These are phyloP conservation scores for Knoxdaviesia capensis DNA, from an alignment of 2,329 filamentous ascomycete species.

Conservation along the genomic window DNA sequence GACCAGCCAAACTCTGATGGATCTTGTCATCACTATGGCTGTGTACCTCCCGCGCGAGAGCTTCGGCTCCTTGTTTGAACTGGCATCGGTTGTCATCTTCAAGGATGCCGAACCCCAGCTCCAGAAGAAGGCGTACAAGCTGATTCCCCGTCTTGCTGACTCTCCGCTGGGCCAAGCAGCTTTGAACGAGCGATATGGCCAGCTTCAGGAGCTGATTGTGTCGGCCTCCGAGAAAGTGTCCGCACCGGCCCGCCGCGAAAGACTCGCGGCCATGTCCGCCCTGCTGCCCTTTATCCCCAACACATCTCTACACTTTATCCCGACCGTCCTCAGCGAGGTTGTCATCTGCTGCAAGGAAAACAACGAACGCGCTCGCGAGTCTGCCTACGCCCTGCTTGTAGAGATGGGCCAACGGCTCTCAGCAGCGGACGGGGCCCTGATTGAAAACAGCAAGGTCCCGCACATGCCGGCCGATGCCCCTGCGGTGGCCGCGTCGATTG, in stretches of 20 bases:
- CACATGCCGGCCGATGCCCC: slow-evolving; percentile 72
- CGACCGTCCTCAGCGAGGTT: slow-evolving; percentile 76
- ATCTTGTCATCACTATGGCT: slow-evolving; percentile 89
- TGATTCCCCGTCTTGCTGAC: slow-evolving; percentile 75
- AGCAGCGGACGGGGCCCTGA: slow-evolving; percentile 43
- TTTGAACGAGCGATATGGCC: slow-evolving; percentile 50
- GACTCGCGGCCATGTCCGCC: slow-evolving; percentile 62
- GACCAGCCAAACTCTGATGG: slow-evolving; percentile 86
- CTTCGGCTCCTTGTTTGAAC: slow-evolving; percentile 68
- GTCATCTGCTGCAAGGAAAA: slow-evolving; percentile 95
- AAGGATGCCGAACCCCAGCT: slow-evolving; percentile 73
- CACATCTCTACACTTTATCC: slow-evolving; percentile 77
- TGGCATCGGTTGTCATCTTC: slow-evolving; percentile 65
- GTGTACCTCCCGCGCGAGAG: slow-evolving; percentile 78
- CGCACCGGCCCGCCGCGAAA: slow-evolving; percentile 67
- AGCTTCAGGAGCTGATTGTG: slow-evolving; percentile 68
- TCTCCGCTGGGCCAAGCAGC: slow-evolving; percentile 62
- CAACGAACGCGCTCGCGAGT: slow-evolving; percentile 80
- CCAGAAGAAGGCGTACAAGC: slow-evolving; percentile 98
- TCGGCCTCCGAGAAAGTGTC: slow-evolving; percentile 68
- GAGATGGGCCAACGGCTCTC: slow-evolving; percentile 69
- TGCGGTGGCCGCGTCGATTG: slow-evolving; percentile 58
- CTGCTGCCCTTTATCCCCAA: slow-evolving; percentile 62
- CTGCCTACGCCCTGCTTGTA: slow-evolving; percentile 78
- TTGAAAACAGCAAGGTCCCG: slow-evolving; percentile 70